Conservation (phyloP, 2,329 filamentous ascomycete species). For the Botrytis tulipae region DNA sequence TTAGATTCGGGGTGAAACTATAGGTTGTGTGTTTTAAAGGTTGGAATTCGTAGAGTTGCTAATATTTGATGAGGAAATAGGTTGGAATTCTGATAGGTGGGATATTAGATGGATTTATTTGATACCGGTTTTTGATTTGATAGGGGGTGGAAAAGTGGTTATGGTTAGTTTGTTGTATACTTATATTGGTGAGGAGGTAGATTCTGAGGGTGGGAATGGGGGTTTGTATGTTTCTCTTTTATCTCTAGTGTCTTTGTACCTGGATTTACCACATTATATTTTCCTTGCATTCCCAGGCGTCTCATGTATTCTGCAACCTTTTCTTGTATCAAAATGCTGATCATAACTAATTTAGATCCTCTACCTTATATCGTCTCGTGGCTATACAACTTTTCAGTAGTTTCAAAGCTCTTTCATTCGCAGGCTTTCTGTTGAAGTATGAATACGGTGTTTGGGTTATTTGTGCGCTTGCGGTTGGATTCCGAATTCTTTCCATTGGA, state of each 20-base stretch:
- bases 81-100: slow-evolving; percentile 1
- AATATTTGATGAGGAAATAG: not conserved
- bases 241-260: not conserved
- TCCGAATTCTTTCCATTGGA: not conserved
- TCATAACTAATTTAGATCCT: not conserved
- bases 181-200: not conserved
- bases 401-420: not conserved
- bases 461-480: not conserved
- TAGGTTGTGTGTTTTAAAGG: not conserved
- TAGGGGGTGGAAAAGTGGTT: not conserved
- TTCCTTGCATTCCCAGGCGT: not conserved
- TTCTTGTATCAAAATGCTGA: not conserved
- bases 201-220: not conserved
- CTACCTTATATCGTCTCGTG: not conserved
- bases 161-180: not conserved
- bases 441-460: not conserved
- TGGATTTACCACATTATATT: not conserved
- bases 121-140: not conserved
- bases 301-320: not conserved
- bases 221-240: not conserved
- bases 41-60: not conserved
- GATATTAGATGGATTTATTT: not conserved
- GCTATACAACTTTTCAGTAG: not conserved
- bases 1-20: not conserved
- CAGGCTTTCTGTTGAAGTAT: not conserved